Evolutionary conservation across 805 yeast species (phyloP), one percentile per base, ranked within the genome.

Genomic region (Candida arabinofermentans): DNA sequence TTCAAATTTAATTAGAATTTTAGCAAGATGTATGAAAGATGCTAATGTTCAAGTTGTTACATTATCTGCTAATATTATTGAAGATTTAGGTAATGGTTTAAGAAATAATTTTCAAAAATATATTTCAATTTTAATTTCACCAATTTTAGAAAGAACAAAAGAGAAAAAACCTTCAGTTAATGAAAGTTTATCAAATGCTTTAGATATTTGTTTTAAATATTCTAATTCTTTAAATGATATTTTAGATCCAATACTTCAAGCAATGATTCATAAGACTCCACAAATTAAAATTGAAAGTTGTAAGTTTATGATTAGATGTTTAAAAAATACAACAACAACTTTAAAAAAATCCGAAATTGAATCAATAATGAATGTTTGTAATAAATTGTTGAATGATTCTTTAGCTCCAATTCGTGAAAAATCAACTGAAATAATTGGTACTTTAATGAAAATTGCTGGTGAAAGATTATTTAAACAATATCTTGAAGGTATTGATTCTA

Each of bases 41-140:
- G 95, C 90, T 5, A 93, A 93, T 58, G 74, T 89, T 40, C 89
- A 83, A 64, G 96, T 86, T 12, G 96, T 86, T 0, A 81, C 85
- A 13, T 55, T 83, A 24, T 87, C 96, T 0, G 83, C 95, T 2
- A 77, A 78, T 42, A 77, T 84, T 34, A 65, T 82, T 16, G 77
- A 72, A 41, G 62, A 62, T 24, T 59, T 91, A 26, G 85, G 87
- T 1, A 71, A 71, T 24, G 96, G 95, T 1, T 66, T 93, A 36
- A 70, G 81, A 41, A 50, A 59, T 2, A 68, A 66, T 5, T 87
- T 86, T 55, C 71, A 67, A 18, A 73, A 67, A 46, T 83, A 84
- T 58, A 73, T 69, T 34, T 44, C 67, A 1, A 53, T 71, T 1
- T 72, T 86, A 2, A 66, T 87, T 21, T 62, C 65, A 2, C 81